phyloP scores from a whole-genome alignment of 345 rosid species.

The Adansonia digitata region DNA sequence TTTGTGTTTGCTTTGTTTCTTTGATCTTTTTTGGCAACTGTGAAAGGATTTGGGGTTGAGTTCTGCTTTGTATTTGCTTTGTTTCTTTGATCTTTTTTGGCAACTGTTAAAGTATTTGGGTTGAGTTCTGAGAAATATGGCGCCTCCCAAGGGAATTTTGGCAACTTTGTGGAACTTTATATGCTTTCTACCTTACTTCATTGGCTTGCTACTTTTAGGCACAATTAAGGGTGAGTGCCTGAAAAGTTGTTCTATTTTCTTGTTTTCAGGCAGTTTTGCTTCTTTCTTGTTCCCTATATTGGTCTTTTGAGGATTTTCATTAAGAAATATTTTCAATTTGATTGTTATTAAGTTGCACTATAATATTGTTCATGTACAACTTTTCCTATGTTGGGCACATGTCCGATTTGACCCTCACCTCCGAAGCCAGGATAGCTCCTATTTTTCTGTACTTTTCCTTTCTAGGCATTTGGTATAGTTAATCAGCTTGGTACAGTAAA shows the following conservation, averaged over 20 bases:
- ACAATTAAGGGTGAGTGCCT: constrained; percentile 61
- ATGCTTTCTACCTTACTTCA: constrained; percentile 79
- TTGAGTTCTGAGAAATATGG: constrained; percentile 51
- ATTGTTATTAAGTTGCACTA: neutral
- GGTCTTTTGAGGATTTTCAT: neutral
- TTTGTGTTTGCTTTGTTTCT: neutral
- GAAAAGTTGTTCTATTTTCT: neutral
- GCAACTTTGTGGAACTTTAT: constrained; percentile 66
- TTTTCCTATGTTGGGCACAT: no score
- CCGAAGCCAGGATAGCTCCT: no score
- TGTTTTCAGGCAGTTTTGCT: neutral
- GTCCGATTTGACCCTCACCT: no score
- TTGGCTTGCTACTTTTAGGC: constrained; percentile 74
- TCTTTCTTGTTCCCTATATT: constrained; percentile 9
- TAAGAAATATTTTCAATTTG: neutral
- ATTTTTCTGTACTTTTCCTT: no score
- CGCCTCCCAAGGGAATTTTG: constrained; percentile 69
- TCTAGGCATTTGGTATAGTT: no score
- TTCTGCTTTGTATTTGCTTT: neutral
- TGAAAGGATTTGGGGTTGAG: constrained; percentile 13
- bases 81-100: neutral
- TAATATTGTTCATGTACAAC: neutral
- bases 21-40: neutral
- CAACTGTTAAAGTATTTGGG: constrained; percentile 4
- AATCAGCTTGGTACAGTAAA: no score